phyloP scores from a whole-genome alignment of 164 flowering plant genomes.

The Houttuynia cordata region DNA sequence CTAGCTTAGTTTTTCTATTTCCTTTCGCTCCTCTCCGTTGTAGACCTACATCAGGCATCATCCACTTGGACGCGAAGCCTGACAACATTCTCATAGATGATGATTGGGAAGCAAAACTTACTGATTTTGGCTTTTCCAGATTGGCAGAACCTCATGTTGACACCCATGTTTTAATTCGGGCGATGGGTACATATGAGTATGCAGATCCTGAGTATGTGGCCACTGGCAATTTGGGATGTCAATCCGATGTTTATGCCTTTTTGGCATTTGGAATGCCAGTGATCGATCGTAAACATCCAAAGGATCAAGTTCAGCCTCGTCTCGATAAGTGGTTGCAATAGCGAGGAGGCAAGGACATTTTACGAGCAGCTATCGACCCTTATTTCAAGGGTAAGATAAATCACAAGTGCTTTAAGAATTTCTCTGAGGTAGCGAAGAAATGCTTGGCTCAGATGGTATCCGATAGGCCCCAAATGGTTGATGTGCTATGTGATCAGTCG shows the following conservation, averaged over 20 bases:
- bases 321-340: constrained; percentile 32
- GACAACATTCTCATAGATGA: constrained; percentile 13
- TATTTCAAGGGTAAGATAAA: constrained; percentile 19
- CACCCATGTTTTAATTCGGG: constrained; percentile 13
- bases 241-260: constrained; percentile 16
- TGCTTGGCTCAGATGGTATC: constrained; percentile 22
- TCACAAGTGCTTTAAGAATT: constrained; percentile 24
- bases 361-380: constrained; percentile 22
- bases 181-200: constrained; percentile 13
- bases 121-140: constrained; percentile 12
- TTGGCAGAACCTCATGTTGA: constrained; percentile 7
- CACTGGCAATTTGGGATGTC: constrained; percentile 8
- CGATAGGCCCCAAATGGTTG: constrained; percentile 32
- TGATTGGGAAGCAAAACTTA: constrained; percentile 10
- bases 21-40: no score
- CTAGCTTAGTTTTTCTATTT: no score
- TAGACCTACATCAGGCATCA: no score
- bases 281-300: constrained; percentile 31
- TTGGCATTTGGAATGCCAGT: constrained; percentile 36
- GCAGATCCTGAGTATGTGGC: constrained; percentile 13
- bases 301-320: constrained; percentile 34
- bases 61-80: constrained; percentile 14
- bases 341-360: constrained; percentile 14
- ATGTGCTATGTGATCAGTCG: constrained; percentile 18
- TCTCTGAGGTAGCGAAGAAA: constrained; percentile 4